These are phyloP conservation scores for Pulveroboletus ravenelii DNA, from an alignment of 768 basidiomycete genomes.

Conservation along the genomic window DNA sequence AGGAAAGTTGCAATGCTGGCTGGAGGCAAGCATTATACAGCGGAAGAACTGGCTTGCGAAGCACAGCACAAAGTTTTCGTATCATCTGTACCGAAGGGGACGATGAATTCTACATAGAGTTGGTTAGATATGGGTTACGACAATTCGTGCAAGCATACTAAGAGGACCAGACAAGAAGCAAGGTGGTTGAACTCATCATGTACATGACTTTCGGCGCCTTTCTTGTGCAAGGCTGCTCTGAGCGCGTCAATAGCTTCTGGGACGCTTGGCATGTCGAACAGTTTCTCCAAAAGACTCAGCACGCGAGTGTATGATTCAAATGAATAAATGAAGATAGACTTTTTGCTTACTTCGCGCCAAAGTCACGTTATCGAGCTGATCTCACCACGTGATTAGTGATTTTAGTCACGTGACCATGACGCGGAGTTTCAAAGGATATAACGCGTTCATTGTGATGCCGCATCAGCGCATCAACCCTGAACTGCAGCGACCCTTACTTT, in stretches of 20 bases:
- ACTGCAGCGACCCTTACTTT: slow-evolving; percentile 2
- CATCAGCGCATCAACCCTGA: slow-evolving; percentile 1
- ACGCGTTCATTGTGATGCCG: slow-evolving; percentile 13
- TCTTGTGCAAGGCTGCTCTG: slow-evolving; percentile 26
- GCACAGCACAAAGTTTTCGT: slow-evolving; percentile 35
- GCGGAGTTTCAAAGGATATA: slow-evolving; percentile 22
- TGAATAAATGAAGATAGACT: not conserved
- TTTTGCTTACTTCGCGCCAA: not conserved
- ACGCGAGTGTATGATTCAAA: not conserved
- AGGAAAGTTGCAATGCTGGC: slow-evolving; percentile 39
- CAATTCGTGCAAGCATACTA: slow-evolving; percentile 33
- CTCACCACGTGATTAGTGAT: slow-evolving; percentile 22
- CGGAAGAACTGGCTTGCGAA: slow-evolving; percentile 41
- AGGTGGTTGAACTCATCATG: slow-evolving; percentile 37
- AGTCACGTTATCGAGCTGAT: slow-evolving; percentile 3
- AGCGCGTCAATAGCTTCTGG: slow-evolving; percentile 31
- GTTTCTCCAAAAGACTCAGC: not conserved
- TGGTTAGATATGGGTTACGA: not conserved
- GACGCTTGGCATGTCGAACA: slow-evolving; percentile 21
- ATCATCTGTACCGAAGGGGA: slow-evolving; percentile 34
- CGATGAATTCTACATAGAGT: slow-evolving; percentile 34
- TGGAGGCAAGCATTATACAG: slow-evolving; percentile 39
- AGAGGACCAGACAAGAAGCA: slow-evolving; percentile 38
- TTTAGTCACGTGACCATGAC: slow-evolving; percentile 27
- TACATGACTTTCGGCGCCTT: slow-evolving; percentile 26